Base-by-base conservation (phyloP, 768 basidiomycete genomes). In the Serendipita sp. region DNA sequence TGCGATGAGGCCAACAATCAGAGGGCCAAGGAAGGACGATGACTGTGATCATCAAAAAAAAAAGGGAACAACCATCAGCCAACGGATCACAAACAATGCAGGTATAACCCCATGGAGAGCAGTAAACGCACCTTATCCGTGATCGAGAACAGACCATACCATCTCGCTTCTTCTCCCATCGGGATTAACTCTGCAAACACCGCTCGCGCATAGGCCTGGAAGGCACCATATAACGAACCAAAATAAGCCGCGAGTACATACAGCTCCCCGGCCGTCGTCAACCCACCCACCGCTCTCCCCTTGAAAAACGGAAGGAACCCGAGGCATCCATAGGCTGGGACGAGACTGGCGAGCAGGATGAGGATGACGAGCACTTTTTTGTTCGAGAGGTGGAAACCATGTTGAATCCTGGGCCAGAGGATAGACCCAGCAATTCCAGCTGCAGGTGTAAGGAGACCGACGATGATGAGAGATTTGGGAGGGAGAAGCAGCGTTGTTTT, bases 171-270 rank as follows among this genome's bases (percentile, higher is more conserved):
- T 73, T 96, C 90, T 0, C 88, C 85, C 1, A 81, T 81, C 0
- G 94, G 95, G 2, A 98, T 79, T 63, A 99, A 74, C 69, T 89
- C 89, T 1, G 91, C 84, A 70, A 90, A 97, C 45, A 87, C 83
- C 1, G 91, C 88, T 29, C 94, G 76, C 0, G 91, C 87, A 66
- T 92, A 95, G 27, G 87, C 81, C 73, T 95, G 91, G 75, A 96
- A 96, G 0, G 92, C 88, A 3, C 94, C 93, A 68, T 88, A 93
- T 1, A 91, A 80, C 52, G 68, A 80, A 83, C 93, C 87, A 70
- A 97, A 96, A 72, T 86, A 87, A 0, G 87, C 77, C 0, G 91
- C 87, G 3, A 94, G 76, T 0, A 74, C 83, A 72, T 83, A 96
- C 87, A 97, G 91, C 75, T 99, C 91, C 0, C 77, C 83, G 1